A percentile compares a stretch with the other conserved stretches of the same genome.
phyloP scores from a whole-genome alignment of 495 filamentous ascomycete genomes.

The Xylaria longipes region DNA sequence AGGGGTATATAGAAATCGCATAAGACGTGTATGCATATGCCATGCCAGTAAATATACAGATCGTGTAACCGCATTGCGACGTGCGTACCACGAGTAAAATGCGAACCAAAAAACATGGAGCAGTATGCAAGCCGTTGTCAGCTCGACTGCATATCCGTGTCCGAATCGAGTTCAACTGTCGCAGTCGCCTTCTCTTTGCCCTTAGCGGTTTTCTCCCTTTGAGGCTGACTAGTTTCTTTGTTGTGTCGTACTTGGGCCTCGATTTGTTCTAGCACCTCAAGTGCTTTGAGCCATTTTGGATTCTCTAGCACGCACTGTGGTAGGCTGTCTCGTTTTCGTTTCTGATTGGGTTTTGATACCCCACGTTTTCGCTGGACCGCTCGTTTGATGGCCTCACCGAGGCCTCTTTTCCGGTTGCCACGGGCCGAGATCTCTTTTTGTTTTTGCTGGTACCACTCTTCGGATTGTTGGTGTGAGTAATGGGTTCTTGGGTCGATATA shows the following conservation, averaged over 20 bases:
- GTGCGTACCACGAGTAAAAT: not conserved
- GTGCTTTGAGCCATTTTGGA: slow-evolving; percentile 33
- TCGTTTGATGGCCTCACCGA: slow-evolving; percentile 38
- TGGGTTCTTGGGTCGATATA: slow-evolving; percentile 54
- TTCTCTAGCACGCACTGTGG: slow-evolving; percentile 39
- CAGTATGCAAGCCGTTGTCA: not conserved
- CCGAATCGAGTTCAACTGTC: not conserved
- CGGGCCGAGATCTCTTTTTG: slow-evolving; percentile 50
- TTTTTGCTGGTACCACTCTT: slow-evolving; percentile 50
- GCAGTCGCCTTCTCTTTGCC: not conserved
- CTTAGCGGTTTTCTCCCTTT: not conserved
- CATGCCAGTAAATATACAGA: not conserved
- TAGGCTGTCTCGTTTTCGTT: slow-evolving; percentile 18
- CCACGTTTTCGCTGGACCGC: slow-evolving; percentile 39
- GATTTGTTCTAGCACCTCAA: slow-evolving; percentile 37
- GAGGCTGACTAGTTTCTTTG: not conserved
- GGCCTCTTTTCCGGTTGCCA: slow-evolving; percentile 47
- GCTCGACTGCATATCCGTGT: slow-evolving; percentile 9
- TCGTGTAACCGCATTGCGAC: not conserved
- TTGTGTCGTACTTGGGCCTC: slow-evolving; percentile 13
- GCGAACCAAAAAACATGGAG: not conserved
- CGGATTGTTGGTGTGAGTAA: slow-evolving; percentile 45
- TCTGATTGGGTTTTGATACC: not conserved
- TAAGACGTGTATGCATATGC: not conserved
- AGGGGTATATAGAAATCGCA: slow-evolving; percentile 8